Evolutionary conservation across 495 filamentous ascomycete genomes (phyloP), one percentile per base, ranked within the genome.

Genomic region (Staphylotrichum tortipilum): DNA sequence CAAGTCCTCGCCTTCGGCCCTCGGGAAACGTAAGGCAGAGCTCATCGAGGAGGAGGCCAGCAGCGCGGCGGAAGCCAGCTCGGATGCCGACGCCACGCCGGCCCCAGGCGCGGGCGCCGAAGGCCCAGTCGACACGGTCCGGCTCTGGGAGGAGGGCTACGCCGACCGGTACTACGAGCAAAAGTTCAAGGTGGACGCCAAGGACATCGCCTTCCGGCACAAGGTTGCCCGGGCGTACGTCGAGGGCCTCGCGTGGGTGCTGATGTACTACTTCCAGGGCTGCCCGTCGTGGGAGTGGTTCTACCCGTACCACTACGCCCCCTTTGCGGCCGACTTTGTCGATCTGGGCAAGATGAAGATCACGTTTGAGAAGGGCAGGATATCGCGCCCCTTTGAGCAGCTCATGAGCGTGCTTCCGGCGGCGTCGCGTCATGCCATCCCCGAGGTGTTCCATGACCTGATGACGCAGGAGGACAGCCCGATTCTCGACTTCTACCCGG

Each of bases 211-310:
- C 42, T 97, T 97, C 68, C 81, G 92, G 47, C 84, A 89, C 66
- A 83, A 92, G 64, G 94, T 99, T 57, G 92, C 83, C n/a, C 78
- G 82, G 41, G 79, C 85, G 14, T 99, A 99, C 65, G 88, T 89
- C n/a, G 87, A 95, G 71, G 92, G 92, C 39, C 78, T 97, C n/a
- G 85, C 85, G 29, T 99, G 94, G 92, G 92, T 97, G n/a, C 71
- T 99, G 21, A 73, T 84, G 15, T 99, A 99, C 62, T 99, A 99
- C 66, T 94, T 95, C 64, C 92, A 99, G 66, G 92, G 94, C 15
- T 97, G 92, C 59, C 88, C 94, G 10, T 94, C 88, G 2, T 97
- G 94, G 92, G 91, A 84, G 43, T 99, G 92, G 92, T 99, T 89
- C 62, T 99, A 95, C 60, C 92, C 92, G 1, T 91, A 97, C 61